These are phyloP conservation scores for Cryptococcus deneoformans DNA, from an alignment of 1,284 basidiomycete species.

Conservation along the genomic window DNA sequence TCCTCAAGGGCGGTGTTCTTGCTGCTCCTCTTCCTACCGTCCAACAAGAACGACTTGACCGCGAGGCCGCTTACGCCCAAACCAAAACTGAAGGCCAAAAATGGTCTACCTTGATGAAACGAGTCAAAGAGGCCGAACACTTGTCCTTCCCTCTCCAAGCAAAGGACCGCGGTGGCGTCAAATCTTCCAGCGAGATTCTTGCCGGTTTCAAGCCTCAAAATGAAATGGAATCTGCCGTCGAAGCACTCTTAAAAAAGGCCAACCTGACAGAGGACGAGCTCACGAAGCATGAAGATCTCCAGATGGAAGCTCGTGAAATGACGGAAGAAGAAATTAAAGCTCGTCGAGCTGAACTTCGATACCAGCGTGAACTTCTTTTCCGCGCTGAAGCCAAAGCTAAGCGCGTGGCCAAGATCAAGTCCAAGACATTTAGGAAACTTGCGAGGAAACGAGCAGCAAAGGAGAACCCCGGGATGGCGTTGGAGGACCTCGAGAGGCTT, in stretches of 20 bases:
- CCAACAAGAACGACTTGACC: conserved; percentile 83
- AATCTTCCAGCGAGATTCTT: conserved; percentile 44
- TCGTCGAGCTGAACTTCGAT: conserved; percentile 74
- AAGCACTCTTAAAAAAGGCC: conserved; percentile 69
- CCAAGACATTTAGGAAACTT: conserved; percentile 85
- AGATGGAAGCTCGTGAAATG: conserved; percentile 66
- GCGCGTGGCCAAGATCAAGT: conserved; percentile 92
- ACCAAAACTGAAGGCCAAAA: conserved; percentile 91
- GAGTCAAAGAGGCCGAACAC: conserved; percentile 86
- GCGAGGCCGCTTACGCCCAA: conserved; percentile 90
- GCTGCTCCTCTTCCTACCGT: conserved; percentile 82
- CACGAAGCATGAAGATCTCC: conserved; percentile 70
- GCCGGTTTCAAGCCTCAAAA: conserved; percentile 72
- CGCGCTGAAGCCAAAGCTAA: conserved; percentile 89
- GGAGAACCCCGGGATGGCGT: conserved; percentile 14
- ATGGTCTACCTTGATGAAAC: conserved; percentile 89
- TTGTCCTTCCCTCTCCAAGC: conserved; percentile 89
- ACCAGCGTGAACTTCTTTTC: conserved; percentile 92
- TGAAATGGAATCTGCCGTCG: conserved; percentile 72
- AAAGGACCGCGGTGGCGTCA: conserved; percentile 53
- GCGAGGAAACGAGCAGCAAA: conserved; percentile 70
- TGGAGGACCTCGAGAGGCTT: conserved; percentile 54
- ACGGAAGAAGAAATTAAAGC: conserved; percentile 77
- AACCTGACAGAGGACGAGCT: conserved; percentile 78
- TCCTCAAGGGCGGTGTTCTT: conserved; percentile 61